Conservation (phyloP, 208 protist genomes). For the Trypanosoma caninum region DNA sequence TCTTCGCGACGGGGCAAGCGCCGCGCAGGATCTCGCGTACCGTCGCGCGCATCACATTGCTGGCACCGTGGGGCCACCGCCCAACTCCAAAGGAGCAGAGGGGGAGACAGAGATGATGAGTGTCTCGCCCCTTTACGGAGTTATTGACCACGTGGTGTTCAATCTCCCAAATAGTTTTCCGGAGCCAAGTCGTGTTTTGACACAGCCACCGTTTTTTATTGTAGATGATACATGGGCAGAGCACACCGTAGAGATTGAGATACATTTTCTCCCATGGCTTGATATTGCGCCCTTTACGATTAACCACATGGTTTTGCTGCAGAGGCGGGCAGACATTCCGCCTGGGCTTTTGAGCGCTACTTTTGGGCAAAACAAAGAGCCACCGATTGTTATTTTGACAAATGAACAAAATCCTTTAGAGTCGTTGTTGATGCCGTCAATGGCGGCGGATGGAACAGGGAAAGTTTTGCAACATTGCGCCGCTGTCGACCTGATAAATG, state of each 20-base stretch:
- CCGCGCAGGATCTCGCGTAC: slow-evolving; percentile 61
- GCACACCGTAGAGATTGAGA: slow-evolving; percentile 68
- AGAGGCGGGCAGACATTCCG: slow-evolving; percentile 26
- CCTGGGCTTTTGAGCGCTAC: slow-evolving; percentile 35
- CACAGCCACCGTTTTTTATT: slow-evolving; percentile 65
- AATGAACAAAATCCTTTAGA: too few relatives aligned
- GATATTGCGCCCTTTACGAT: slow-evolving; percentile 50
- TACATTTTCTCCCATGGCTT: slow-evolving; percentile 60
- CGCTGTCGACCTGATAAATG: neutral
- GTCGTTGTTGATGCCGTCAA: neutral
- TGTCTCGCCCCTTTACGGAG: slow-evolving; percentile 66
- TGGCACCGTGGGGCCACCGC: neutral
- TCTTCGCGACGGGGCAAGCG: slow-evolving; percentile 56
- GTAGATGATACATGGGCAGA: slow-evolving; percentile 84
- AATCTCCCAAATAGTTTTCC: slow-evolving; percentile 70
- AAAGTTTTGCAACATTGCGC: neutral
- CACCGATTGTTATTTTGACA: slow-evolving; percentile 23
- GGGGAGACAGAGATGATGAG: slow-evolving; percentile 7
- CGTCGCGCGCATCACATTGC: slow-evolving; percentile 36
- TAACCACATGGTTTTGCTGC: slow-evolving; percentile 49
- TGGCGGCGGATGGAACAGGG: neutral
- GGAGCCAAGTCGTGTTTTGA: slow-evolving; percentile 48
- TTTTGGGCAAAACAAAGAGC: slow-evolving; percentile 40
- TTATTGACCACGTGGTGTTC: slow-evolving; percentile 71
- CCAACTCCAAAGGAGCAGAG: neutral